phyloP scores from a whole-genome alignment of 2,329 filamentous ascomycete species.

The Penicillium psychrosexuale region DNA sequence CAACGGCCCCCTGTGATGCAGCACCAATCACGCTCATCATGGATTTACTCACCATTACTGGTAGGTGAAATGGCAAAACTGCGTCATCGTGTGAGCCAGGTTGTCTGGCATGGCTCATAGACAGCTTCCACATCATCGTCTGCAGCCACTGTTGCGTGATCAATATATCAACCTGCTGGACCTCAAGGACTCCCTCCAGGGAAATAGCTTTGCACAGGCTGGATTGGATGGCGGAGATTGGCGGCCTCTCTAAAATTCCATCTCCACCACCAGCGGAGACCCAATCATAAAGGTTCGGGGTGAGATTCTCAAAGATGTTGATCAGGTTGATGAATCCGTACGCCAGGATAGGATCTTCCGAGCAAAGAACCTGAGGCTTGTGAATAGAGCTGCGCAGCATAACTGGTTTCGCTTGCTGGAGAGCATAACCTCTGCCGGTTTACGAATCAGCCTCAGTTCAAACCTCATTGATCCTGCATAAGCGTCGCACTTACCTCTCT shows the following conservation, averaged over 20 bases:
- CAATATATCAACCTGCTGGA: constrained; percentile 66
- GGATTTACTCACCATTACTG: constrained; percentile 62
- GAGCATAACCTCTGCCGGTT: constrained; percentile 60
- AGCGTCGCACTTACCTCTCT: constrained; percentile 55
- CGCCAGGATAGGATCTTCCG: constrained; percentile 50
- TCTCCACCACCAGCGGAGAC: constrained; percentile 35
- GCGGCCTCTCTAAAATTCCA: constrained; percentile 27
- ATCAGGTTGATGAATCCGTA: constrained; percentile 43
- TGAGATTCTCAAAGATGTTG: constrained; percentile 40
- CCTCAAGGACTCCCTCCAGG: constrained; percentile 57
- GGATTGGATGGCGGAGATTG: constrained; percentile 50
- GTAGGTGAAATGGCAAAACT: constrained; percentile 62
- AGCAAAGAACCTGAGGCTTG: constrained; percentile 59
- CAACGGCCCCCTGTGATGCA: constrained; percentile 71
- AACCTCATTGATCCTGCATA: not conserved
- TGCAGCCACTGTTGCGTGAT: constrained; percentile 70
- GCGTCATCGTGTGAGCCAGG: constrained; percentile 54
- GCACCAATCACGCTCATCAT: constrained; percentile 65
- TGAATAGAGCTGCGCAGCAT: constrained; percentile 66
- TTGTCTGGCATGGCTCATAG: constrained; percentile 63
- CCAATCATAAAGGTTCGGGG: constrained; percentile 40
- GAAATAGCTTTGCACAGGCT: constrained; percentile 53
- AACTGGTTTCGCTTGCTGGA: constrained; percentile 67
- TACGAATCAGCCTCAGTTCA: not conserved
- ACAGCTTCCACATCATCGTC: constrained; percentile 69